phyloP scores from a whole-genome alignment of 331 rosid species.

The Quercus tomentella region DNA sequence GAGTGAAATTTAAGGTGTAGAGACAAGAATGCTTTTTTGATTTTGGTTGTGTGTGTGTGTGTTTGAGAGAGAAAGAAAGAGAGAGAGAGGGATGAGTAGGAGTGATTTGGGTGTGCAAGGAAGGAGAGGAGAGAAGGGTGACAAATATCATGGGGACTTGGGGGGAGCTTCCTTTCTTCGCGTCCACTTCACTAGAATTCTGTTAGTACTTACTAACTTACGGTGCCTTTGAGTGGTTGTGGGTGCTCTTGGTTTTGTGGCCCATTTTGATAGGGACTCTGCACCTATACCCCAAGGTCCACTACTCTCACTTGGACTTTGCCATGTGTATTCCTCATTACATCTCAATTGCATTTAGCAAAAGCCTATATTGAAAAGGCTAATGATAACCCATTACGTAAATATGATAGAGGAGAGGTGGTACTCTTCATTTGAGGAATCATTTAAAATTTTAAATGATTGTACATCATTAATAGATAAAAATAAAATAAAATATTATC shows the following conservation, averaged over 20 bases:
- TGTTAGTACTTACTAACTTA: conserved; percentile 16
- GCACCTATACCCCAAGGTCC: conserved; percentile 17
- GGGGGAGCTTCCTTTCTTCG: conserved; percentile 83
- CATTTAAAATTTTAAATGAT: no score
- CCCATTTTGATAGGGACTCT: conserved; percentile 24
- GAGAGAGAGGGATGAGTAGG: neutral
- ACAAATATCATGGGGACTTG: neutral
- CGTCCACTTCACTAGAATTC: conserved; percentile 97
- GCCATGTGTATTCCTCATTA: neutral
- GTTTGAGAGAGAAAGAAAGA: neutral
- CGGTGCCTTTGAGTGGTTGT: conserved; percentile 24
- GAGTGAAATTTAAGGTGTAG: neutral
- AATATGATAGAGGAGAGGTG: no score
- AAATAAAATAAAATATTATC: no score
- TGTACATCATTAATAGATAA: no score
- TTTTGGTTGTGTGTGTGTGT: neutral
- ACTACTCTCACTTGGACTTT: neutral
- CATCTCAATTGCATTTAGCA: no score
- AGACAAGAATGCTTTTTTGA: neutral
- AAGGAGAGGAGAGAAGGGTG: neutral
- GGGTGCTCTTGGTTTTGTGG: conserved; percentile 7
- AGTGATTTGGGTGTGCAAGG: no score
- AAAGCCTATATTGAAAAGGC: no score
- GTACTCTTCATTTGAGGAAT: no score
- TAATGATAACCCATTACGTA: neutral